Base-by-base conservation (phyloP, 495 filamentous ascomycete species). In the Tuber indicum region DNA sequence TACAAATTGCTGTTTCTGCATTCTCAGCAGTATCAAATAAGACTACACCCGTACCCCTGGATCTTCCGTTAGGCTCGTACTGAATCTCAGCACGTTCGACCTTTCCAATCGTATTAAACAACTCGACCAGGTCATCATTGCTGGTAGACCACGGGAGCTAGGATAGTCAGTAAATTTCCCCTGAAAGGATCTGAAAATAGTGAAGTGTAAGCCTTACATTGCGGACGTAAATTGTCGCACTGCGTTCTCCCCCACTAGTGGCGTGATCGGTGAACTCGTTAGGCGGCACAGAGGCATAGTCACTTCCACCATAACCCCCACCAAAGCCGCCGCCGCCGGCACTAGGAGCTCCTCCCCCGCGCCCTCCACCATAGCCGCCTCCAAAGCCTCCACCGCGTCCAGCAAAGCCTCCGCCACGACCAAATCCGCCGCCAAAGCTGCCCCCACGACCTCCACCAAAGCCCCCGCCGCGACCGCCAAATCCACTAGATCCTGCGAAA, bases 121-220 rank as follows among this genome's bases (percentile, higher is more conserved):
- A 88, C 83, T 99, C 96, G 71, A 98, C 89, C 7, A 99, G 86
- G 84, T 99, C 96, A 75, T 98, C 96, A 81, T 98, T 98, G 86
- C 94, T 97, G 36, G 96, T 99, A 46, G 95, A 98, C 96, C 96
- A 99, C 8, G 96, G 96, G 75, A 99, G 89, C 95, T 98, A 82
- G 32, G 74, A 76, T 16, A 49, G 17, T 76, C 16, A 78, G 83
- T 85, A 78, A 85, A 82, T 74, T 19, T 49, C 47, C 73, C 16
- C 70, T 19, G 32, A 32, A 5, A 2, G 49, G 62, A 58, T 17
- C 0, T 21, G 52, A 70, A 49, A 74, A 80, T 32, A 52, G 9
- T 36, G 43, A 72, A 17, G 72, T 36, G 42, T 21, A 41, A n/a
- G 58, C 89, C 94, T 90, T 88, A 98, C 96, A 83, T 99, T 99